These are phyloP conservation scores for Brassica hybrid DNA, from an alignment of 441 rosid genomes.

Conservation along the genomic window DNA sequence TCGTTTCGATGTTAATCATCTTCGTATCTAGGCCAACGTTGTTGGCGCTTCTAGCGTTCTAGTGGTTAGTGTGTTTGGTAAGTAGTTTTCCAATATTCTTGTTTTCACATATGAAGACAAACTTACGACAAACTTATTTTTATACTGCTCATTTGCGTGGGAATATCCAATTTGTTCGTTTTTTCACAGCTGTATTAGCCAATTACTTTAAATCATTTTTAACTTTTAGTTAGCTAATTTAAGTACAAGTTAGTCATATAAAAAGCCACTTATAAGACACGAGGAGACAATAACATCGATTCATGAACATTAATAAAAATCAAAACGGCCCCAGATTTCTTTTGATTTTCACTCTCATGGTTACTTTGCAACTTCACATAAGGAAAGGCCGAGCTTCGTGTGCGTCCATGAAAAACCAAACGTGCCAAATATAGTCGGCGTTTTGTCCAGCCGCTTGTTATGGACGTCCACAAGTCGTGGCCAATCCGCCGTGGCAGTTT, in stretches of 20 bases:
- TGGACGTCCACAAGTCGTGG: constrained; percentile 29
- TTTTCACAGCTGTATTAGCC: not conserved
- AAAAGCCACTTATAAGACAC: not conserved
- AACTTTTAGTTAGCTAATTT: constrained; percentile 6
- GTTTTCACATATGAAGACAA: constrained; percentile 40
- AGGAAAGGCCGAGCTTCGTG: constrained; percentile 15
- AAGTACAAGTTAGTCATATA: constrained; percentile 12
- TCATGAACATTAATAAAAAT: constrained; percentile 38
- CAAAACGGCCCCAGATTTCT: constrained; percentile 14
- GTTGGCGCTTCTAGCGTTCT: constrained; percentile 32
- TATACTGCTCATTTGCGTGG: not conserved
- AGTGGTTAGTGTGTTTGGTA: constrained; percentile 42
- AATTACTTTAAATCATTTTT: not conserved
- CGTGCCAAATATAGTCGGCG: constrained; percentile 20
- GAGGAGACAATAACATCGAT: constrained; percentile 41
- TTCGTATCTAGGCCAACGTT: constrained; percentile 36
- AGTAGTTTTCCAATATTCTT: constrained; percentile 39
- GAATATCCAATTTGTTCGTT: not conserved
- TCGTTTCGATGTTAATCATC: constrained; percentile 5
- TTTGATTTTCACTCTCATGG: constrained; percentile 1
- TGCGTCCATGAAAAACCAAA: constrained; percentile 30
- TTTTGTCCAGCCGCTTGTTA: constrained; percentile 23
- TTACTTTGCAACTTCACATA: constrained; percentile 35
- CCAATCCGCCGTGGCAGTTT: constrained; percentile 20
- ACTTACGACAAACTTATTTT: constrained; percentile 28